These are phyloP conservation scores for Pythium periplocum DNA, from an alignment of 352 stramenopile species.

Conservation along the genomic window DNA sequence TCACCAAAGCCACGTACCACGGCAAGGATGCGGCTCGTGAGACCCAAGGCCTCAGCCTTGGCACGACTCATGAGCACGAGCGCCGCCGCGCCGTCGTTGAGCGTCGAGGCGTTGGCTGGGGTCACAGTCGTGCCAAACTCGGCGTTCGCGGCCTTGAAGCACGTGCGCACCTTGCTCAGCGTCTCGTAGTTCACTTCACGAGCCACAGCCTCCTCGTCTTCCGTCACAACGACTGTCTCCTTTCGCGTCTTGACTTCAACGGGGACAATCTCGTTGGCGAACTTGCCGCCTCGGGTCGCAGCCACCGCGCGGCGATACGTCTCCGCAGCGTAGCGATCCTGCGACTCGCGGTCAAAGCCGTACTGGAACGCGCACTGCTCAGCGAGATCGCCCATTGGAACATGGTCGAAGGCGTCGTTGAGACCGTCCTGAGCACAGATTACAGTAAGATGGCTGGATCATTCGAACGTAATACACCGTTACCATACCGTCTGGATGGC, in stretches of 20 bases:
- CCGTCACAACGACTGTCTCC: conserved; percentile 24
- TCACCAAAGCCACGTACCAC: conserved; percentile 67
- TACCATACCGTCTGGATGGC: conserved; percentile 51
- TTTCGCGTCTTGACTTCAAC: conserved; percentile 51
- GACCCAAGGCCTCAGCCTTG: conserved; percentile 54
- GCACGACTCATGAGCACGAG: conserved; percentile 91
- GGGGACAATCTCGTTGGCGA: conserved; percentile 73
- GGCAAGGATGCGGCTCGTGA: conserved; percentile 50
- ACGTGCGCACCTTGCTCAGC: conserved; percentile 79
- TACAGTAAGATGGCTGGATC: too few species aligned
- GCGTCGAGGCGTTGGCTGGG: conserved; percentile 91
- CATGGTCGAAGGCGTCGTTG: conserved; percentile 90
- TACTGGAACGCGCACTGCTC: conserved; percentile 89
- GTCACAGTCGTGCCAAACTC: conserved; percentile 89
- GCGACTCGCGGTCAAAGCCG: conserved; percentile 83
- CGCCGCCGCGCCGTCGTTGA: conserved; percentile 95
- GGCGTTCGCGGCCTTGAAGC: conserved; percentile 70
- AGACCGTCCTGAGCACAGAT: conserved; percentile 79
- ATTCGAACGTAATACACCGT: background rate
- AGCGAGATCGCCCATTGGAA: conserved; percentile 93
- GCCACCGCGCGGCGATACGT: conserved; percentile 84
- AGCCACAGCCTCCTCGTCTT: conserved; percentile 89
- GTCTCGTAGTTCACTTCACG: conserved; percentile 82
- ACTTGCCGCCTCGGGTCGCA: conserved; percentile 54
- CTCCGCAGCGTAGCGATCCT: conserved; percentile 91